Evolutionary conservation across 129 eudicot species (phyloP), one percentile per base, ranked within the genome.

Genomic region (Helichrysum umbraculigerum): DNA sequence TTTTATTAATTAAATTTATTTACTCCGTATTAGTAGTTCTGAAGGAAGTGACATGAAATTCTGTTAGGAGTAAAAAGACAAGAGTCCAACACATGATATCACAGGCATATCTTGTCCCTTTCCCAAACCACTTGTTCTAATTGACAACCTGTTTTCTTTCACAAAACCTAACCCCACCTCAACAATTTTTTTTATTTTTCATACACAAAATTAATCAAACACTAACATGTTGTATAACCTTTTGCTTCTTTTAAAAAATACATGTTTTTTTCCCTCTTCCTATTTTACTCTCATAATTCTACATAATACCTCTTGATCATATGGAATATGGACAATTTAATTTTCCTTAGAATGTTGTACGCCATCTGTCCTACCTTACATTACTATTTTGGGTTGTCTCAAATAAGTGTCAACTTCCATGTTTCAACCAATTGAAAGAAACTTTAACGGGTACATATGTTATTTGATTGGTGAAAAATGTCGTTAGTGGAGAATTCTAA

Each of bases 91-190:
- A 73, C 83, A 80, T 80, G 79, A 73, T 57, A 17, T 22, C 63
- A 73, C 70, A 66, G 74, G 39, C 35, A 54, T 66, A 73, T 73
- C 63, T 79, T 79, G 83, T 79, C 79, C 44, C 9, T 79, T 73
- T 66, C 56, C 69, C 73, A 73, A 73, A 66, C 74, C 60, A 79
- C 79, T 79, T 66, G 74, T 64, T n/a, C 44, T 73, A 47, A n/a
- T 41, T 73, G 74, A 73, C 83, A 80, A 72, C 83, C 79, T 73
- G 70, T 66, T 72, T 63, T 35, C 77, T 64, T 63, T 51, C 77
- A 78, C 71, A 71, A 20, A 37, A 69, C 69, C 57, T 52, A 29
- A 54, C 68, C 66, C 66, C 52, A 71, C 62, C 75, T 8, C 39
- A 52, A 16, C 67, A 66, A 35, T 37, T 30, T 19, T 19, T 64